A percentile compares a stretch with the other conserved stretches of the same genome.
Conservation (phyloP, 371 early-diverging fungal genomes). For the Catenaria anguillulae region DNA sequence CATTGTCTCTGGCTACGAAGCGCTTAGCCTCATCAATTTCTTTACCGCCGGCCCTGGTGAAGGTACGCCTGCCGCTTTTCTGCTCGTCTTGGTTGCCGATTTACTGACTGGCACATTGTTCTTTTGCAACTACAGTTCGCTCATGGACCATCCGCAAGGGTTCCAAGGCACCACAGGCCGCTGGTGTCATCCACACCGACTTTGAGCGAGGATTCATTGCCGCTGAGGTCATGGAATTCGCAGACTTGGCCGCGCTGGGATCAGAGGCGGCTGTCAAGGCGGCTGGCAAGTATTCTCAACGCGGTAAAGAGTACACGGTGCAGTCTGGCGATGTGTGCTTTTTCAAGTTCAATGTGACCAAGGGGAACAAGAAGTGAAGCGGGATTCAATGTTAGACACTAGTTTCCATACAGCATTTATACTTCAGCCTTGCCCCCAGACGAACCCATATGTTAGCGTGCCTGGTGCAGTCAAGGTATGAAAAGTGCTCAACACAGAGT, state of each 20-base stretch:
- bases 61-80: slow-evolving; percentile 13
- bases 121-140: slow-evolving; percentile 33
- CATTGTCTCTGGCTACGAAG: slow-evolving; percentile 78
- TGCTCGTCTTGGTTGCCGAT: not conserved
- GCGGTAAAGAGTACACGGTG: slow-evolving; percentile 91
- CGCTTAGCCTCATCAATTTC: slow-evolving; percentile 83
- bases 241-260: slow-evolving; percentile 65
- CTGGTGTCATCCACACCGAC: slow-evolving; percentile 74
- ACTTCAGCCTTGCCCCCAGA: too few species aligned
- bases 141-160: slow-evolving; percentile 88
- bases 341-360: not conserved
- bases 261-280: slow-evolving; percentile 82
- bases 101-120: too few species aligned
- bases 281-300: slow-evolving; percentile 81
- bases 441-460: too few species aligned
- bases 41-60: slow-evolving; percentile 95
- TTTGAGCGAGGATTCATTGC: slow-evolving; percentile 95
- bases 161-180: slow-evolving; percentile 92
- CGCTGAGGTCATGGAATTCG: slow-evolving; percentile 90
- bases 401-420: too few species aligned
- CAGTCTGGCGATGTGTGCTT: slow-evolving; percentile 38
- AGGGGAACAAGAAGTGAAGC: not conserved
- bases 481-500: too few species aligned
- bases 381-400: too few species aligned
- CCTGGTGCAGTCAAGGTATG: too few species aligned